Conservation (phyloP, 306 rosid species). For the Purshia tridentata region DNA sequence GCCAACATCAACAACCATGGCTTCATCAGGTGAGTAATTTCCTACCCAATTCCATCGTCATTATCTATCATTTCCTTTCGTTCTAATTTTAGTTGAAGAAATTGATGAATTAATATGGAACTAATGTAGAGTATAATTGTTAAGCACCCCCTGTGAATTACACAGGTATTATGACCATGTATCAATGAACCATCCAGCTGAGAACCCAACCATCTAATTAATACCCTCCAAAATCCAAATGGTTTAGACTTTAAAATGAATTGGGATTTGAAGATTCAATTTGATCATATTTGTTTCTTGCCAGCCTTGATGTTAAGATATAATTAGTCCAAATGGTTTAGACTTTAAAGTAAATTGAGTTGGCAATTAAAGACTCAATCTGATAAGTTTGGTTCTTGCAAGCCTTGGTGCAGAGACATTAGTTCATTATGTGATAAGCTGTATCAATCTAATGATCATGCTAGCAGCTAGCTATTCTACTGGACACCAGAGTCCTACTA, state of each 20-base stretch:
- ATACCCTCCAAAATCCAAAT: not conserved
- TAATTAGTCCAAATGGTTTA: too few relatives aligned
- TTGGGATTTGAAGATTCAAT: not conserved
- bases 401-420: too few relatives aligned
- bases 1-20: conserved; percentile 73
- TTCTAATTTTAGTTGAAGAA: not conserved
- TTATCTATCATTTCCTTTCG: not conserved
- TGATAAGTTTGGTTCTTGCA: too few relatives aligned
- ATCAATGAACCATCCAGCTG: not conserved
- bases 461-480: not conserved
- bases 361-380: not conserved
- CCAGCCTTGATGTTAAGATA: too few relatives aligned
- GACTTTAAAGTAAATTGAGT: not conserved
- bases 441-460: not conserved
- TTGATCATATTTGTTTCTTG: not conserved
- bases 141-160: not conserved
- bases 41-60: not conserved
- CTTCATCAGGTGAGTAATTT: conserved; percentile 55
- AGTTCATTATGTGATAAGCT: not conserved
- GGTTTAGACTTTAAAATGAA: not conserved
- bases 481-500: not conserved
- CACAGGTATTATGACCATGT: too few relatives aligned
- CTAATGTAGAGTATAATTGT: too few relatives aligned
- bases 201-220: not conserved
- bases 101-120: not conserved